Percentiles rank a stretch among this genome's conserved stretches.
These are phyloP conservation scores for Penicillium verhagenii DNA, from an alignment of 495 filamentous ascomycete species.

Conservation along the genomic window DNA sequence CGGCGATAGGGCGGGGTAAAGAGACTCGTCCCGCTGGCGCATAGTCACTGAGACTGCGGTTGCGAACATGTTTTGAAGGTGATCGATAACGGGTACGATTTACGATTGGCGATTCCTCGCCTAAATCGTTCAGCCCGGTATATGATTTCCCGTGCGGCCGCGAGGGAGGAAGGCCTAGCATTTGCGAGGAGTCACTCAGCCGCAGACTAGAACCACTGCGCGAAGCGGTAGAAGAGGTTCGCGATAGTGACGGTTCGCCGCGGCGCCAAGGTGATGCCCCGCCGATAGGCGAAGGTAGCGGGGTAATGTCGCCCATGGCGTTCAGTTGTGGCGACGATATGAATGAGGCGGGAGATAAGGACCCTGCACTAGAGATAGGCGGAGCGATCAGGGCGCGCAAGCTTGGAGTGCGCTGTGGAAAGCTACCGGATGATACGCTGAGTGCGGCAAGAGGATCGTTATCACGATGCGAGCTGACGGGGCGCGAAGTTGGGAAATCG, in stretches of 20 bases:
- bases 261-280: conserved; percentile 67
- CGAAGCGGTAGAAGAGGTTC: conserved; percentile 40
- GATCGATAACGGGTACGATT: conserved; percentile 28
- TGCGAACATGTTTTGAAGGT: conserved; percentile 51
- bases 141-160: conserved; percentile 37
- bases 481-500: conserved; percentile 30
- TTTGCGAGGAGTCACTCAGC: conserved; percentile 41
- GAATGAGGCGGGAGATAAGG: conserved; percentile 58
- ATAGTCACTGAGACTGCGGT: conserved; percentile 87
- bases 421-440: conserved; percentile 44
- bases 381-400: conserved; percentile 44
- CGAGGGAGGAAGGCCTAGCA: conserved; percentile 30
- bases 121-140: conserved; percentile 35
- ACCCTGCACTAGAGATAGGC: conserved; percentile 46
- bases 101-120: conserved; percentile 38
- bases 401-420: conserved; percentile 50
- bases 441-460: conserved; percentile 35
- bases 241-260: conserved; percentile 47
- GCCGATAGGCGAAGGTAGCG: conserved; percentile 84
- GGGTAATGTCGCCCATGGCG: conserved; percentile 87
- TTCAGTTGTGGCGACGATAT: conserved; percentile 71
- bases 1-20: conserved; percentile 64
- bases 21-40: conserved; percentile 67
- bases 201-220: conserved; percentile 41
- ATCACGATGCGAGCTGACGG: conserved; percentile 31